A percentile compares a stretch with the other conserved stretches of the same genome.
These are phyloP conservation scores for Tricholoma bakamatsutake DNA, from an alignment of 768 basidiomycete genomes.

Conservation along the genomic window DNA sequence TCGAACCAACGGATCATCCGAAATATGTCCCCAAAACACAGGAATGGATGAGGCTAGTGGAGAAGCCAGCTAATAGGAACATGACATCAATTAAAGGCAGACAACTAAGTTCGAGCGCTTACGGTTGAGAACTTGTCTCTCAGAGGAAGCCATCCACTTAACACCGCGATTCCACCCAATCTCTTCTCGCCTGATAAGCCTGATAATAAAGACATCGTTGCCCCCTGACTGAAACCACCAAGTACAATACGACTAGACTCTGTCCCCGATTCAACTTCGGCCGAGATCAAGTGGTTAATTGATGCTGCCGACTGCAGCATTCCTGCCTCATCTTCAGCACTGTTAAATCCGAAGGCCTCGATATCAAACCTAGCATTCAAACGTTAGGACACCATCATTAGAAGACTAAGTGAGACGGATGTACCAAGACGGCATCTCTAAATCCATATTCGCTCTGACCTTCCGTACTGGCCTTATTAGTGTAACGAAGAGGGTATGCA, in stretches of 20 bases:
- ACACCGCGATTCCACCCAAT: slow-evolving; percentile 62
- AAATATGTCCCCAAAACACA: slow-evolving; percentile 86
- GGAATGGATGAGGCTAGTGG: slow-evolving; percentile 57
- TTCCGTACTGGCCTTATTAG: slow-evolving; percentile 42
- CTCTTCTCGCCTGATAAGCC: slow-evolving; percentile 63
- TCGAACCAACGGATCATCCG: slow-evolving; percentile 67
- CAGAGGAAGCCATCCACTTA: slow-evolving; percentile 81
- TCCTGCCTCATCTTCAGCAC: slow-evolving; percentile 68
- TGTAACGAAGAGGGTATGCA: not conserved
- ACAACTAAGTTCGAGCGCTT: slow-evolving; percentile 14
- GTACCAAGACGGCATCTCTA: slow-evolving; percentile 74
- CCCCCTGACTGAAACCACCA: slow-evolving; percentile 89
- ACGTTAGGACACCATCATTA: not conserved
- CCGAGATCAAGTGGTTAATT: slow-evolving; percentile 64
- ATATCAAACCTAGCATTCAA: slow-evolving; percentile 66
- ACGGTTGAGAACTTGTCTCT: slow-evolving; percentile 61
- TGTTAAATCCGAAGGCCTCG: slow-evolving; percentile 52
- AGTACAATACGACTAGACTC: slow-evolving; percentile 68
- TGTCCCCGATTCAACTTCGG: slow-evolving; percentile 70
- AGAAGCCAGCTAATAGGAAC: slow-evolving; percentile 47
- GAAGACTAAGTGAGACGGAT: slow-evolving; percentile 9
- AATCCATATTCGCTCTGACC: slow-evolving; percentile 72
- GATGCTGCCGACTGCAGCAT: slow-evolving; percentile 60
- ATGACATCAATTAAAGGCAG: not conserved
- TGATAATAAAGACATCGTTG: slow-evolving; percentile 68